Conservation (phyloP, 768 basidiomycete genomes). For the Dictyophora rubrovolvata region DNA sequence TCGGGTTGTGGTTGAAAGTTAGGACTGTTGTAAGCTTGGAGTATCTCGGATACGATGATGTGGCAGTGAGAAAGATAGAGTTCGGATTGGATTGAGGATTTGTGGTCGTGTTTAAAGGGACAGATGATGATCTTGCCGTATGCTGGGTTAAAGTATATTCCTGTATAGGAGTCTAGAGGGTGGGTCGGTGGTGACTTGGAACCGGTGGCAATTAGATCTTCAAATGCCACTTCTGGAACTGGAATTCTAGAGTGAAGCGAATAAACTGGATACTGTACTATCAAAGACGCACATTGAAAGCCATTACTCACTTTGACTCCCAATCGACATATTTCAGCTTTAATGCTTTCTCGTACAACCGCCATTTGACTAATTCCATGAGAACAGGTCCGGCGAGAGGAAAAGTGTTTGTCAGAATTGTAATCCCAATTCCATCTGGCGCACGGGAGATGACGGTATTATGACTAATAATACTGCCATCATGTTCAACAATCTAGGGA, state of each 20-base stretch:
- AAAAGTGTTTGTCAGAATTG: conserved; percentile 23
- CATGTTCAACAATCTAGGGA: conserved; percentile 25
- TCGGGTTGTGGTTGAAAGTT: conserved; percentile 6
- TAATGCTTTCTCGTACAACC: conserved; percentile 18
- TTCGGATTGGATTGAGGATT: conserved; percentile 16
- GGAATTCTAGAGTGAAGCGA: background rate
- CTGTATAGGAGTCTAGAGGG: conserved; percentile 22
- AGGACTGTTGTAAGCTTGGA: background rate
- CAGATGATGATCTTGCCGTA: conserved; percentile 32
- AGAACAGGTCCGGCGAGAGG: conserved; percentile 12
- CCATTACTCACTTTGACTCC: conserved; percentile 8
- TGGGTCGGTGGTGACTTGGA: background rate
- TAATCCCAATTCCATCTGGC: conserved; percentile 26
- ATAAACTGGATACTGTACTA: background rate
- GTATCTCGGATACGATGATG: conserved; percentile 20
- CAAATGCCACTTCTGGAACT: background rate
- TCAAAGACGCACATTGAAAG: background rate
- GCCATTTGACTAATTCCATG: conserved; percentile 9
- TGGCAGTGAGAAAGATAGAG: conserved; percentile 19
- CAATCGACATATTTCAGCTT: conserved; percentile 5
- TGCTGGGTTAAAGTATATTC: conserved; percentile 28
- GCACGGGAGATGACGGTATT: conserved; percentile 23
- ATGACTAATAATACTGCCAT: conserved; percentile 27
- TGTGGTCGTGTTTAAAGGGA: conserved; percentile 9
- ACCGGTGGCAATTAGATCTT: too few relatives aligned